Evolutionary conservation across 139 green algal species (phyloP), one percentile per base, ranked within the genome.

Genomic region (Chlamydomonas sp.): DNA sequence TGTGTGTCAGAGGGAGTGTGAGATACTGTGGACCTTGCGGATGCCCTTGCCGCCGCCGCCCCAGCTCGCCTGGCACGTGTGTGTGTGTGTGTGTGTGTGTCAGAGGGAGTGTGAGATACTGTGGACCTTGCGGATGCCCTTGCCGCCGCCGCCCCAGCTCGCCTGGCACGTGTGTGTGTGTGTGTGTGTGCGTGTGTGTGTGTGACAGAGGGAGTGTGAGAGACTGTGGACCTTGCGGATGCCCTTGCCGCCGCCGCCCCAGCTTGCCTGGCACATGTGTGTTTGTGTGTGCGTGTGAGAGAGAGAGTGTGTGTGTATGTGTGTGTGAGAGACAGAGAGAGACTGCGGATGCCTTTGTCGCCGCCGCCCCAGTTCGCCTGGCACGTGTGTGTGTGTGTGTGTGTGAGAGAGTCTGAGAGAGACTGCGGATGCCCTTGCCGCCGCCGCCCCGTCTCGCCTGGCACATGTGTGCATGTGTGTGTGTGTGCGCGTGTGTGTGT

Each of bases 401-500:
- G n/a, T n/a, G n/a, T n/a, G n/a, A n/a, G n/a, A n/a, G n/a, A n/a
- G n/a, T n/a, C n/a, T n/a, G n/a, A n/a, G n/a, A n/a, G n/a, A n/a
- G n/a, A n/a, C 86, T 91, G 31, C 92, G 77, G 69, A 98, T 98
- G 67, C 93, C 93, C 78, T 97, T 97, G 71, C 93, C 93, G 60
- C 93, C 93, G 24, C 93, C 93, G 31, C 93, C 93, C 92, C 91
- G 97, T 0, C 84, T 93, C 3, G 92, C 93, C 77, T 98, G 3
- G 92, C 93, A 93, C 91, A 98, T 98, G 59, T 98, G 89, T 93
- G 98, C 98, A 36, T 54, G n/a, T n/a, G n/a, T n/a, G n/a, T n/a
- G n/a, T n/a, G n/a, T n/a, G n/a, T n/a, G n/a, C n/a, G 98, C 98
- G 59, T 98, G 89, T 93, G 98, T 98, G 38, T 54, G n/a, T n/a